These are phyloP conservation scores for Pythium vanterpoolii DNA, from an alignment of 352 stramenopile genomes.

Conservation along the genomic window DNA sequence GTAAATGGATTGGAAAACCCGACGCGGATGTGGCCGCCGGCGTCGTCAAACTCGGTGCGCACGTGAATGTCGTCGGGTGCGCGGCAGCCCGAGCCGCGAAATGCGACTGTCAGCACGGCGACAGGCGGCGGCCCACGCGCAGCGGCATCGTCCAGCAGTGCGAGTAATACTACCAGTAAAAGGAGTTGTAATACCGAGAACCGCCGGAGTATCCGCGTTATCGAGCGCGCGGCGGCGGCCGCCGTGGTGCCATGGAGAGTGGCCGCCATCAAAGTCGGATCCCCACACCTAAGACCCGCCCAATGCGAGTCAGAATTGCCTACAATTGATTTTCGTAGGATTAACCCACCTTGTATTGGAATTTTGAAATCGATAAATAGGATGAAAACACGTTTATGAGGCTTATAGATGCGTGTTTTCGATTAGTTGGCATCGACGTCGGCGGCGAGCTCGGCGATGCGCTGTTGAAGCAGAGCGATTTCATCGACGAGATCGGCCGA, in stretches of 20 bases:
- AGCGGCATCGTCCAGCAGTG: background rate
- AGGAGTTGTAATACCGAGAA: background rate
- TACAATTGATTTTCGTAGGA: background rate
- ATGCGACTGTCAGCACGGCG: background rate
- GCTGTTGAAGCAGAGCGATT: constrained; percentile 55
- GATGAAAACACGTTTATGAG: background rate
- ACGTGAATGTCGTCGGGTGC: background rate
- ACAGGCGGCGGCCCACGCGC: background rate
- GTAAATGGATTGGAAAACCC: constrained; percentile 4
- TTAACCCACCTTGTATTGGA: background rate
- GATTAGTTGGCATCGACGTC: constrained; percentile 37
- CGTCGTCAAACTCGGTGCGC: constrained; percentile 5
- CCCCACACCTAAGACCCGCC: background rate
- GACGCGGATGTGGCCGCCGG: constrained; percentile 12
- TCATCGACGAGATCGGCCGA: constrained; percentile 61
- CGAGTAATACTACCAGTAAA: background rate
- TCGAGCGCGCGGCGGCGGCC: background rate
- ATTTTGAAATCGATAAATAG: background rate
- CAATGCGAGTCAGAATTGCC: background rate
- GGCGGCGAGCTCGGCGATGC: constrained; percentile 53
- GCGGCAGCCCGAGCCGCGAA: constrained; percentile 17
- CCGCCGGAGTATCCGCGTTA: background rate
- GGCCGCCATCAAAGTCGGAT: constrained; percentile 1
- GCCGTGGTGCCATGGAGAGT: background rate
- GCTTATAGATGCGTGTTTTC: background rate